Conservation (phyloP, 306 rosid species). For the Lathyrus sativus region DNA sequence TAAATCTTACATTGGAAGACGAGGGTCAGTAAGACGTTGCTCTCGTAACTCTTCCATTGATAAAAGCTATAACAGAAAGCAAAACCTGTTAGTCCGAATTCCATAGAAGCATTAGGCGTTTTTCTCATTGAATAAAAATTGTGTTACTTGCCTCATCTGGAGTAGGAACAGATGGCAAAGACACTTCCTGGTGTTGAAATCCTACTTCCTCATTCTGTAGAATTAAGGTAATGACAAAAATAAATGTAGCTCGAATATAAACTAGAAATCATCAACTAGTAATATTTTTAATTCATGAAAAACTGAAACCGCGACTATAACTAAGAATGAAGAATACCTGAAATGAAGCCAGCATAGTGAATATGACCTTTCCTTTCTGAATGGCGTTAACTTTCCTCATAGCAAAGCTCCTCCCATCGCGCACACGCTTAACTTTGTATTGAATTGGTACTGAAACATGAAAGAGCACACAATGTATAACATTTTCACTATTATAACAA, state of each 20-base stretch:
- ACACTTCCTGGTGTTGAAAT: slow-evolving; percentile 71
- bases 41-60: slow-evolving; percentile 85
- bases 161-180: slow-evolving; percentile 73
- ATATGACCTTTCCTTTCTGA: slow-evolving; percentile 79
- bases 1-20: slow-evolving; percentile 71
- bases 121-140: slow-evolving; percentile 22
- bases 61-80: slow-evolving; percentile 60
- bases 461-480: no score
- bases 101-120: slow-evolving; percentile 15
- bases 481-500: no score
- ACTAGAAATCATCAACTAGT: slow-evolving; percentile 19
- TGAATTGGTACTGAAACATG: no score
- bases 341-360: slow-evolving; percentile 87
- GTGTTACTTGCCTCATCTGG: slow-evolving; percentile 67
- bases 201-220: slow-evolving; percentile 81
- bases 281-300: slow-evolving; percentile 6
- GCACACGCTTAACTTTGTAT: slow-evolving; percentile 60
- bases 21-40: slow-evolving; percentile 77
- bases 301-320: neutral
- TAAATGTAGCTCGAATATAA: slow-evolving; percentile 9
- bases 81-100: slow-evolving; percentile 6
- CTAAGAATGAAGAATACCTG: slow-evolving; percentile 56
- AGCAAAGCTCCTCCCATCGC: slow-evolving; percentile 93
- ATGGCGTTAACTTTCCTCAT: slow-evolving; percentile 88
- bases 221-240: slow-evolving; percentile 37